Evolutionary conservation across 1,139 yeast species (phyloP).

Genomic region (Lodderomyces elongisporus): DNA sequence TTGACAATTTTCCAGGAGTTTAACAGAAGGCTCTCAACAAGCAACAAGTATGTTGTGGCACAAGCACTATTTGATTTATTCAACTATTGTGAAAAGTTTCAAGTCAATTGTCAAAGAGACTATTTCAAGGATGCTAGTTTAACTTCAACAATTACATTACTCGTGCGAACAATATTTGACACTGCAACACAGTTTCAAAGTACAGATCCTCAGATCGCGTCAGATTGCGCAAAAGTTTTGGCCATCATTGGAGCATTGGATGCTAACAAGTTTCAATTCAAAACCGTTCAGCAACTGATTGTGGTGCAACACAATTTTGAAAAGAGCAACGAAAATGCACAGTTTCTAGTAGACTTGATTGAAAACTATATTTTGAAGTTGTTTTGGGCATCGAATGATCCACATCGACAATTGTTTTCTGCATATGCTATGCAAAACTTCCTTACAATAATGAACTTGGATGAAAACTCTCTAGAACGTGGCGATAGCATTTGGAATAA

Average conservation of each 20-base stretch:
- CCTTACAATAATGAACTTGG: constrained; percentile 59
- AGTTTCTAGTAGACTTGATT: constrained; percentile 61
- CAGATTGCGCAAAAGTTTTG: constrained; percentile 61
- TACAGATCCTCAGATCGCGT: constrained; percentile 45
- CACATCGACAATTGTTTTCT: constrained; percentile 74
- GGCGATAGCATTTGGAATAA: constrained; percentile 44
- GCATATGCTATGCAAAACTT: constrained; percentile 91
- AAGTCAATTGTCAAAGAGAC: constrained; percentile 42
- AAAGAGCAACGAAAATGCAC: constrained; percentile 57
- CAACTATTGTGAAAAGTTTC: constrained; percentile 45
- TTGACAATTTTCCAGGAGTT: constrained; percentile 43
- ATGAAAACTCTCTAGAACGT: constrained; percentile 27
- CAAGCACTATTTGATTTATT: constrained; percentile 72
- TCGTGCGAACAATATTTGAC: constrained; percentile 55
- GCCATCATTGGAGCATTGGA: constrained; percentile 80
- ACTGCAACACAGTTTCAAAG: constrained; percentile 55
- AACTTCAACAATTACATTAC: constrained; percentile 32
- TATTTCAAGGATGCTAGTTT: constrained; percentile 26
- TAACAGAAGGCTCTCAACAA: constrained; percentile 54
- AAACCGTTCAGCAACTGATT: constrained; percentile 38
- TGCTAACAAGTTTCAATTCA: constrained; percentile 52
- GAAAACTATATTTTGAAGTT: constrained; percentile 69
- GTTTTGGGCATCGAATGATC: constrained; percentile 88
- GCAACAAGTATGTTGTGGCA: constrained; percentile 70
- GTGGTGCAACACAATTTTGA: constrained; percentile 58